These are phyloP conservation scores for Candida piceae DNA, from an alignment of 805 yeast species.

Conservation along the genomic window DNA sequence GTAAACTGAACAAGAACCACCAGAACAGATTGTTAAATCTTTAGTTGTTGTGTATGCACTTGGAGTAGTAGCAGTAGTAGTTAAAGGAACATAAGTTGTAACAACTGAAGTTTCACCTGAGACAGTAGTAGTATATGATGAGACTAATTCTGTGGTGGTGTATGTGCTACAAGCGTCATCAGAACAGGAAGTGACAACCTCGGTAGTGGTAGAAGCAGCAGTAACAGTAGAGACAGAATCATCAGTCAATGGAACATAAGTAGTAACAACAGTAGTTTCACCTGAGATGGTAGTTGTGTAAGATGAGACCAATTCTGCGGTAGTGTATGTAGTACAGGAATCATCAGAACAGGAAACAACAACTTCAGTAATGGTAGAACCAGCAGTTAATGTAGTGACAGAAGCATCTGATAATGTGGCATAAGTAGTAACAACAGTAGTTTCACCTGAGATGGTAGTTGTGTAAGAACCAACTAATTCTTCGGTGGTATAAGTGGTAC, in stretches of 20 bases:
- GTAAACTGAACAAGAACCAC: slow-evolving; percentile 12
- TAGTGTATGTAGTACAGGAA: slow-evolving; percentile 11
- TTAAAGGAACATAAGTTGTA: slow-evolving; percentile 16
- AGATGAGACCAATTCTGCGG: slow-evolving; percentile 17
- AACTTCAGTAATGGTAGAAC: slow-evolving; percentile 2
- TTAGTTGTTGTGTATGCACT: slow-evolving; percentile 8
- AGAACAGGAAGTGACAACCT: neutral
- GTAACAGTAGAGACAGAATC: too few species aligned
- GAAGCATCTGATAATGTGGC: slow-evolving; percentile 10
- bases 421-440: slow-evolving; percentile 19
- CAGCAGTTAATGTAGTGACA: slow-evolving; percentile 6
- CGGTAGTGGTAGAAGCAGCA: slow-evolving; percentile 5
- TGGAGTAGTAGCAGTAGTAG: slow-evolving; percentile 7
- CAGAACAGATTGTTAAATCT: slow-evolving; percentile 18
- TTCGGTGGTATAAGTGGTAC: slow-evolving; percentile 13
- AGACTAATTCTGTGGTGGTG: slow-evolving; percentile 15
- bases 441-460: slow-evolving; percentile 13
- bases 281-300: slow-evolving; percentile 19
- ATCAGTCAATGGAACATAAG: slow-evolving; percentile 12
- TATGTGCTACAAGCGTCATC: slow-evolving; percentile 9
- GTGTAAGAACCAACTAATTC: slow-evolving; percentile 21
- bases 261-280: slow-evolving; percentile 16
- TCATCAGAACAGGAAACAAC: slow-evolving; percentile 1
- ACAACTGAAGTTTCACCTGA: slow-evolving; percentile 16
- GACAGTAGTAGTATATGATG: slow-evolving; percentile 19